Conservation (phyloP, 179 eudicot genomes). For the Spinacia oleracea region DNA sequence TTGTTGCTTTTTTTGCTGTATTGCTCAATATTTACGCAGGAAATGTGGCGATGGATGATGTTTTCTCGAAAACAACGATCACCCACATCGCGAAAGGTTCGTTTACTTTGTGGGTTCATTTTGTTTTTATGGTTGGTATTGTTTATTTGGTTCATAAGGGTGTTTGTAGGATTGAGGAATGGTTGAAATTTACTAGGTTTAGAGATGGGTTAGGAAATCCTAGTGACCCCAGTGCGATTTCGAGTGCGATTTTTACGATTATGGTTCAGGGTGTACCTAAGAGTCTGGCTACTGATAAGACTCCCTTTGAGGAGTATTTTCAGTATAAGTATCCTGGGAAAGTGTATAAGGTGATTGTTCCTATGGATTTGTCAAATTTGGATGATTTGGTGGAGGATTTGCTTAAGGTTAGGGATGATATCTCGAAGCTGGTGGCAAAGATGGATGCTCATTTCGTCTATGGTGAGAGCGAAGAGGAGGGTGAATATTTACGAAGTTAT, state of each 20-base stretch:
- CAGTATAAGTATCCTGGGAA: slow-evolving; percentile 76
- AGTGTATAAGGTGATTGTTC: slow-evolving; percentile 69
- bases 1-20: slow-evolving; percentile 40
- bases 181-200: slow-evolving; percentile 72
- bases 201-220: slow-evolving; percentile 78
- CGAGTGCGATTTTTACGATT: slow-evolving; percentile 71
- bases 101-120: slow-evolving; percentile 72
- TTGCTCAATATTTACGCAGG: slow-evolving; percentile 72
- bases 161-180: slow-evolving; percentile 51
- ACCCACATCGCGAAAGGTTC: slow-evolving; percentile 65
- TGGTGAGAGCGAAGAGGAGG: slow-evolving; percentile 41
- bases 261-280: slow-evolving; percentile 86
- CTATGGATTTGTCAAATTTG: slow-evolving; percentile 86
- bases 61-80: slow-evolving; percentile 78
- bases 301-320: slow-evolving; percentile 75
- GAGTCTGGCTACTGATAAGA: slow-evolving; percentile 54
- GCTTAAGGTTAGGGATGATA: slow-evolving; percentile 71
- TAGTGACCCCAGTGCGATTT: slow-evolving; percentile 51
- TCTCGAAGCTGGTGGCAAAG: slow-evolving; percentile 57
- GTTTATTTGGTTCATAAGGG: slow-evolving; percentile 68
- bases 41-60: slow-evolving; percentile 59
- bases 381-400: slow-evolving; percentile 81
- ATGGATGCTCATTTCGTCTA: slow-evolving; percentile 52
- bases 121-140: slow-evolving; percentile 49
- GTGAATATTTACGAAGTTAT: slow-evolving; percentile 18